Evolutionary conservation across 257 asterid species (phyloP).

Genomic region (Knoxia roxburghii): DNA sequence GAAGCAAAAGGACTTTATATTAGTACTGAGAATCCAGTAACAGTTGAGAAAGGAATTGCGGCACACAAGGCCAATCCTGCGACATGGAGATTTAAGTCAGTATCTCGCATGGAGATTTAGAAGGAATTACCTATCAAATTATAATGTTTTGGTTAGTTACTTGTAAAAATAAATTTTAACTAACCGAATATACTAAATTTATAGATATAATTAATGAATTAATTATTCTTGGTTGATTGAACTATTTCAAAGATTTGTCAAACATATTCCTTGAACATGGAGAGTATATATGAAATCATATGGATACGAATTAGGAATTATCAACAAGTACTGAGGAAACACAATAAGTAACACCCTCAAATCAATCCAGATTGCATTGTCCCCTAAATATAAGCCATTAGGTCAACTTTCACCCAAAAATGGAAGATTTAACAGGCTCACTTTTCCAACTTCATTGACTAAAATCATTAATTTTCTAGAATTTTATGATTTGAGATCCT

Average conservation of each 20-base stretch:
- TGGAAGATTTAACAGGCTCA: not conserved
- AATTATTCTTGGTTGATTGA: not conserved
- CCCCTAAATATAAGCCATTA: not conserved
- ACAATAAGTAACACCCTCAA: not conserved
- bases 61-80: too few relatives aligned
- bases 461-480: not conserved
- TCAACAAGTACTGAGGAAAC: not conserved
- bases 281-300: slow-evolving; percentile 1
- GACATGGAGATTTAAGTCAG: too few relatives aligned
- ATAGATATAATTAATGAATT: too few relatives aligned
- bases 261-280: not conserved
- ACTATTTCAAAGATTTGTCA: not conserved
- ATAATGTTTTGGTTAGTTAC: too few relatives aligned
- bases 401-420: slow-evolving; percentile 12
- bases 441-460: not conserved
- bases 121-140: too few relatives aligned
- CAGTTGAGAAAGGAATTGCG: too few relatives aligned
- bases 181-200: too few relatives aligned
- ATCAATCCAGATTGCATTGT: slow-evolving; percentile 14
- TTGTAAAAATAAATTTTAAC: too few relatives aligned
- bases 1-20: too few relatives aligned
- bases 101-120: too few relatives aligned
- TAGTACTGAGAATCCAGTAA: too few relatives aligned
- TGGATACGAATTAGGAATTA: not conserved
- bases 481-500: not conserved